Conservation (phyloP, 306 rosid genomes). For the Cicer cuneatum region DNA sequence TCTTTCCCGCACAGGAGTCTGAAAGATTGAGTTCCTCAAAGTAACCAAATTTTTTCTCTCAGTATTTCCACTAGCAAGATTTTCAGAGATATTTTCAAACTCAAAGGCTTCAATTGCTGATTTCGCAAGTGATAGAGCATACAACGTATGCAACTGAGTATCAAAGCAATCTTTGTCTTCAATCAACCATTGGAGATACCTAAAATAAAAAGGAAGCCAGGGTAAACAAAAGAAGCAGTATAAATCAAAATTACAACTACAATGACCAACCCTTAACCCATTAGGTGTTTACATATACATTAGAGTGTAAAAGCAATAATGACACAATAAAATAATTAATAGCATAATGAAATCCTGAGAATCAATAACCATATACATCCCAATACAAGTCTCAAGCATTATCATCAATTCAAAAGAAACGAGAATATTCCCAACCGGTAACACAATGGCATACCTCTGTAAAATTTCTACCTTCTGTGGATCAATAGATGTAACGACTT, state of each 20-base stretch:
- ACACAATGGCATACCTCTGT: slow-evolving; percentile 65
- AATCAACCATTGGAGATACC: slow-evolving; percentile 97
- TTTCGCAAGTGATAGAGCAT: slow-evolving; percentile 92
- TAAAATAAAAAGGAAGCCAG: slow-evolving; percentile 46
- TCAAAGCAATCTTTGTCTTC: slow-evolving; percentile 85
- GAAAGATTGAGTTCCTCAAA: slow-evolving; percentile 59
- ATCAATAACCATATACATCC: slow-evolving; percentile 34
- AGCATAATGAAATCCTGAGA: slow-evolving; percentile 32
- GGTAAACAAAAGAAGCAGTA: slow-evolving; percentile 22
- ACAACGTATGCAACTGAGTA: slow-evolving; percentile 81
- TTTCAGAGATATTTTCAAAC: slow-evolving; percentile 53
- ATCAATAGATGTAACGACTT: slow-evolving; percentile 84
- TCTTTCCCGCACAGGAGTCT: slow-evolving; percentile 76
- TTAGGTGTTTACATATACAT: background rate
- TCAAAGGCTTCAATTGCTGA: slow-evolving; percentile 76
- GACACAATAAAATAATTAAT: slow-evolving; percentile 13
- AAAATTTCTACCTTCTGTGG: slow-evolving; percentile 88
- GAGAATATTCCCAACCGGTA: slow-evolving; percentile 20
- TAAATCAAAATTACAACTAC: slow-evolving; percentile 15
- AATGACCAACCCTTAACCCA: slow-evolving; percentile 24
- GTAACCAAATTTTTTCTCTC: slow-evolving; percentile 47
- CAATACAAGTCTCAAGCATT: slow-evolving; percentile 22
- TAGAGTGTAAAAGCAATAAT: slow-evolving; percentile 11
- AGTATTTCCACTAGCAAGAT: slow-evolving; percentile 53
- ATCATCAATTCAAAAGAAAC: slow-evolving; percentile 23